These are phyloP conservation scores for Flueggea neowawraea DNA, from an alignment of 441 rosid genomes.

Conservation along the genomic window DNA sequence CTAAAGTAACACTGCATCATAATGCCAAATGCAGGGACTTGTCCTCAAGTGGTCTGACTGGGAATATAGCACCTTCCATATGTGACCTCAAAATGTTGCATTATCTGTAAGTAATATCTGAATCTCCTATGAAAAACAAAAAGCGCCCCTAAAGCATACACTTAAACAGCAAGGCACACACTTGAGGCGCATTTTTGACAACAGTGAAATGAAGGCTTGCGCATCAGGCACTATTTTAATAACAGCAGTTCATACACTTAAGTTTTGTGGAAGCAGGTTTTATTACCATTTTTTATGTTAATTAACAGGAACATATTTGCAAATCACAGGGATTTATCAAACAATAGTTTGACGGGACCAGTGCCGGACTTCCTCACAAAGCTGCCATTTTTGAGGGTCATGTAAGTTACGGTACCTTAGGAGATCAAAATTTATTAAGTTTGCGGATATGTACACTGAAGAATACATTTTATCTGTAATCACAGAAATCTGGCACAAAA, in stretches of 20 bases:
- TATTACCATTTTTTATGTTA: background rate
- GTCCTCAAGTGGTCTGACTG: constrained; percentile 29
- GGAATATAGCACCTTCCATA: constrained; percentile 14
- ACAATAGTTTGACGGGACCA: constrained; percentile 45
- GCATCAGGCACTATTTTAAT: too few relatives aligned
- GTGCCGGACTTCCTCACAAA: constrained; percentile 41
- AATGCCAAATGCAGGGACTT: constrained; percentile 18
- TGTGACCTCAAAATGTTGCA: constrained; percentile 18
- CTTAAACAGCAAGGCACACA: too few relatives aligned
- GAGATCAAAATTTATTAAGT: background rate
- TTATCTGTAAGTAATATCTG: constrained; percentile 24
- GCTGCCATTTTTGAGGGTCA: constrained; percentile 26
- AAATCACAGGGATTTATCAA: constrained; percentile 48
- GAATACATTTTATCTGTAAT: background rate
- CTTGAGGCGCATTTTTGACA: too few relatives aligned
- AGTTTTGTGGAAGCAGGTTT: too few relatives aligned
- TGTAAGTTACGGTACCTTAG: constrained; percentile 32
- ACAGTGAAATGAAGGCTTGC: too few relatives aligned
- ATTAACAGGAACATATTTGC: background rate
- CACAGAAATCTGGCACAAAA: constrained; percentile 51
- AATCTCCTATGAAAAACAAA: too few relatives aligned
- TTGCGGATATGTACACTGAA: background rate
- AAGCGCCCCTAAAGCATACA: too few relatives aligned
- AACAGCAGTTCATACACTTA: too few relatives aligned
- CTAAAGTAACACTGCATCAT: background rate